Evolutionary conservation across 2,329 filamentous ascomycete species (phyloP).

Genomic region (Penicillium aurantiogriseum): DNA sequence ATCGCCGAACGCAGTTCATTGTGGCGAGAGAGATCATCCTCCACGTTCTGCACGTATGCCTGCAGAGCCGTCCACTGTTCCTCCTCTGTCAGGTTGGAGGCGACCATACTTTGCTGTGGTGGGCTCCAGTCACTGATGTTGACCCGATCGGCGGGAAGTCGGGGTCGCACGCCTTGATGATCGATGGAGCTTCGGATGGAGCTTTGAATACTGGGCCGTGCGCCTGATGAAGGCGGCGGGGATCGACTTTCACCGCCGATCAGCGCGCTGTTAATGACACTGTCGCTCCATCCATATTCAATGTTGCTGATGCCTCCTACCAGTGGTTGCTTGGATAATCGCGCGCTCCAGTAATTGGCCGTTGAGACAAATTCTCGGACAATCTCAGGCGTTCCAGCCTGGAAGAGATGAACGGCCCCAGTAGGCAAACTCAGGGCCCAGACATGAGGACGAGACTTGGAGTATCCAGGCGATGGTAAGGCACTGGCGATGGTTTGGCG

Average conservation of each 20-base stretch:
- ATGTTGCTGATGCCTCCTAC: constrained; percentile 93
- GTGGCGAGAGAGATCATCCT: constrained; percentile 80
- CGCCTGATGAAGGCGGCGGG: constrained; percentile 34
- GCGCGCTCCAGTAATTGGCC: constrained; percentile 96
- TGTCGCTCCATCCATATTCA: constrained; percentile 94
- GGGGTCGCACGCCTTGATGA: constrained; percentile 60
- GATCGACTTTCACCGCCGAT: constrained; percentile 54
- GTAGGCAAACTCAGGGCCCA: constrained; percentile 91
- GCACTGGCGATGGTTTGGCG: constrained; percentile 89
- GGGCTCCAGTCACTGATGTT: constrained; percentile 85
- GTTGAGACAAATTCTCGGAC: constrained; percentile 91
- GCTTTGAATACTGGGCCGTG: constrained; percentile 57
- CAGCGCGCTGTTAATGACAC: constrained; percentile 73
- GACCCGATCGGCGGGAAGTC: constrained; percentile 80
- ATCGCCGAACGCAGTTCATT: constrained; percentile 85
- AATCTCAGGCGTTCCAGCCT: constrained; percentile 92
- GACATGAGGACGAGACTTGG: constrained; percentile 82
- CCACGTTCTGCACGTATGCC: constrained; percentile 79
- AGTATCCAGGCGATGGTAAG: constrained; percentile 88
- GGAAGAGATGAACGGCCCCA: constrained; percentile 96
- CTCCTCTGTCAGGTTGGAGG: constrained; percentile 71
- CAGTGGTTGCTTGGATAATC: constrained; percentile 88
- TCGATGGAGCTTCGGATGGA: constrained; percentile 67
- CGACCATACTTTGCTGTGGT: constrained; percentile 84
- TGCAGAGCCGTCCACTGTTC: constrained; percentile 76